Conservation (phyloP, 352 stramenopile genomes). For the Phytophthora pini region DNA sequence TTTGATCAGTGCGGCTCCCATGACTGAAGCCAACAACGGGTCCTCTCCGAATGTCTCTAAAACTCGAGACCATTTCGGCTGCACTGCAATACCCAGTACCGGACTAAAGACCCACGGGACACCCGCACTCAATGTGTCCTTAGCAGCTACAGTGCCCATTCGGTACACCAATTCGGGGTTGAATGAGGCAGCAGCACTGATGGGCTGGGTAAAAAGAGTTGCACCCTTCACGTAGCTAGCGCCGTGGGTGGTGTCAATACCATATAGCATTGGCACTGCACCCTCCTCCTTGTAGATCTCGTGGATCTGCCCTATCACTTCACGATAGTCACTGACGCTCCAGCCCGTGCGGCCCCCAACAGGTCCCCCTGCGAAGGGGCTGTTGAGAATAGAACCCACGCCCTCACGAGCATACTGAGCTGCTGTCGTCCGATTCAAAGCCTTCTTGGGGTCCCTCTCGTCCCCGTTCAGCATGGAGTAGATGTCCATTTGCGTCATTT, state of each 20-base stretch:
- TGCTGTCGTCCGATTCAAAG: constrained; percentile 59
- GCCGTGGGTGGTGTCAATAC: constrained; percentile 91
- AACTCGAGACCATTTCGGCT: constrained; percentile 89
- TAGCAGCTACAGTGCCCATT: constrained; percentile 79
- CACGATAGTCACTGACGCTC: constrained; percentile 72
- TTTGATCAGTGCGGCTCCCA: constrained; percentile 75
- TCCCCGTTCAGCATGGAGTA: constrained; percentile 79
- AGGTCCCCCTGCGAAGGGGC: constrained; percentile 56
- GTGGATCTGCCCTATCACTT: constrained; percentile 76
- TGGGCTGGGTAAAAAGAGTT: constrained; percentile 86
- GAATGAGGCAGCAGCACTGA: constrained; percentile 91
- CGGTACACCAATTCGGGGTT: constrained; percentile 75
- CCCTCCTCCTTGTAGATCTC: constrained; percentile 65
- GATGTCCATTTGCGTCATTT: constrained; percentile 94
- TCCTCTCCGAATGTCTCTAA: constrained; percentile 96
- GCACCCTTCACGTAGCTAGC: constrained; percentile 89
- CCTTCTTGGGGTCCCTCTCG: constrained; percentile 47
- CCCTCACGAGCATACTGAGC: constrained; percentile 71
- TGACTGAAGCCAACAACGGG: constrained; percentile 69
- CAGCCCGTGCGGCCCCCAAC: constrained; percentile 62
- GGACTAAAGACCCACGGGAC: constrained; percentile 94
- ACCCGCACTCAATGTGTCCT: constrained; percentile 87
- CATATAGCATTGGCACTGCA: constrained; percentile 82
- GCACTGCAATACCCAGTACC: constrained; percentile 81
- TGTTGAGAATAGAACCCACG: constrained; percentile 91